Evolutionary conservation across 1,284 basidiomycete genomes (phyloP).

Genomic region (Afroboletus lepidellus): DNA sequence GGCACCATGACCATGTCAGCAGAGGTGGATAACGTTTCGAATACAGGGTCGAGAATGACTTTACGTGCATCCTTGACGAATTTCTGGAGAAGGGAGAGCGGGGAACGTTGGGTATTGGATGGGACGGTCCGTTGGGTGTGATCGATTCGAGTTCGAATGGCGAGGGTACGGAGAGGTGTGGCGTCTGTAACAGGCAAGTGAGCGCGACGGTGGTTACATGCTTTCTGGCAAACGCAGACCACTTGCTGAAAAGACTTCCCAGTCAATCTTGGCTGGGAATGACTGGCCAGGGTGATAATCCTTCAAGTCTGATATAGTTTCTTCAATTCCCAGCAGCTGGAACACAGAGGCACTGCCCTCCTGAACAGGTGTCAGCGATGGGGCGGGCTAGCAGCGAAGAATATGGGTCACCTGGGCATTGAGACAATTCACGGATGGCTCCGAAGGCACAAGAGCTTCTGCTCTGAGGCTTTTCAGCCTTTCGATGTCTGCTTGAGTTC

Average conservation of each 20-base stretch:
- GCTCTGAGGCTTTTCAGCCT: slow-evolving; percentile 45
- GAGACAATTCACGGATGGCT: slow-evolving; percentile 31
- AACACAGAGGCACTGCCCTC: slow-evolving; percentile 3
- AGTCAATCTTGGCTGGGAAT: slow-evolving; percentile 31
- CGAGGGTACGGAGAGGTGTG: slow-evolving; percentile 46
- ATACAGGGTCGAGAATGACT: slow-evolving; percentile 59
- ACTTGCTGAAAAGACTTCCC: slow-evolving; percentile 32
- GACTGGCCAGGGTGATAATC: slow-evolving; percentile 34
- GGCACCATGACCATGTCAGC: slow-evolving; percentile 14
- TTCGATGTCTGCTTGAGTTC: slow-evolving; percentile 60
- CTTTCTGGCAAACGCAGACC: slow-evolving; percentile 23
- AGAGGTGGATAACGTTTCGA: slow-evolving; percentile 38
- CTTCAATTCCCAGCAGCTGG: slow-evolving; percentile 9
- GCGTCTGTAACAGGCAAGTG: slow-evolving; percentile 34
- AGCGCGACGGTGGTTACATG: not conserved
- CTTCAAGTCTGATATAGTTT: slow-evolving; percentile 35
- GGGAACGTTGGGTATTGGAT: slow-evolving; percentile 39
- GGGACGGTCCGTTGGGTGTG: slow-evolving; percentile 41
- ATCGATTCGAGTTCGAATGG: slow-evolving; percentile 36
- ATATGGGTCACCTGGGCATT: slow-evolving; percentile 34
- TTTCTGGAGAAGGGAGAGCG: slow-evolving; percentile 59
- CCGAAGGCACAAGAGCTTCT: slow-evolving; percentile 35
- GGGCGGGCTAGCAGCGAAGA: not conserved
- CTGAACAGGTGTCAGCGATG: slow-evolving; percentile 8
- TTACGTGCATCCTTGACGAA: slow-evolving; percentile 54